Evolutionary conservation across 1,139 yeast species (phyloP).

Genomic region (Schwanniomyces etchellsii): DNA sequence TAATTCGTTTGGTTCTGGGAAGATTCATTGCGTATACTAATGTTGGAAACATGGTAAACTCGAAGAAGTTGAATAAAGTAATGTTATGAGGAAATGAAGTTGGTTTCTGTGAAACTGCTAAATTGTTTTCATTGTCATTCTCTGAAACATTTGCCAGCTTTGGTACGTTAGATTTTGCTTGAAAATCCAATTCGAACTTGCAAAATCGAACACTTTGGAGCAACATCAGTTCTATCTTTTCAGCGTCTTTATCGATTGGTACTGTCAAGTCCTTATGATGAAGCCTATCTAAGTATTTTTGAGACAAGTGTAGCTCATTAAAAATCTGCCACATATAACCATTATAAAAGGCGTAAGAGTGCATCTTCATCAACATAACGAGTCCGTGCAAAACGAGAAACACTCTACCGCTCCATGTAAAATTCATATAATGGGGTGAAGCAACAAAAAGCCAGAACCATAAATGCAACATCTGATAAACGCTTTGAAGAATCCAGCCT

Average conservation of each 20-base stretch:
- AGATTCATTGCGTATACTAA: constrained; percentile 74
- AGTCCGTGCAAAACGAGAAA: constrained; percentile 77
- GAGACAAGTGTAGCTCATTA: constrained; percentile 52
- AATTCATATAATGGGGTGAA: constrained; percentile 36
- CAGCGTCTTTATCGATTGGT: constrained; percentile 19
- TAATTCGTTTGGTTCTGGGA: constrained; percentile 66
- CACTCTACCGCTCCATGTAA: constrained; percentile 86
- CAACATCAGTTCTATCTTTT: constrained; percentile 23
- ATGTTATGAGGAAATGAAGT: constrained; percentile 72
- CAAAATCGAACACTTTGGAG: constrained; percentile 54
- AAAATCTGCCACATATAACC: constrained; percentile 75
- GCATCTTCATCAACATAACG: constrained; percentile 88
- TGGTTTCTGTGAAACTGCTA: constrained; percentile 17
- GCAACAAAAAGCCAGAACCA: constrained; percentile 49
- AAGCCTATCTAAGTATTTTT: constrained; percentile 20
- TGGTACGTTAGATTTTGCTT: constrained; percentile 19
- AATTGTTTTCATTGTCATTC: constrained; percentile 15
- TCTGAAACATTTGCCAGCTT: constrained; percentile 9
- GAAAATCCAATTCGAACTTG: constrained; percentile 54
- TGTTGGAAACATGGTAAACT: constrained; percentile 87
- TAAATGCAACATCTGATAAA: constrained; percentile 50
- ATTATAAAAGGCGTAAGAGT: constrained; percentile 82
- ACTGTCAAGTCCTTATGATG: constrained; percentile 10
- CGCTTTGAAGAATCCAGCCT: constrained; percentile 59
- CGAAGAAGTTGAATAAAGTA: constrained; percentile 60